Evolutionary conservation across 345 rosid species (phyloP).

Genomic region (Euphorbia lathyris): DNA sequence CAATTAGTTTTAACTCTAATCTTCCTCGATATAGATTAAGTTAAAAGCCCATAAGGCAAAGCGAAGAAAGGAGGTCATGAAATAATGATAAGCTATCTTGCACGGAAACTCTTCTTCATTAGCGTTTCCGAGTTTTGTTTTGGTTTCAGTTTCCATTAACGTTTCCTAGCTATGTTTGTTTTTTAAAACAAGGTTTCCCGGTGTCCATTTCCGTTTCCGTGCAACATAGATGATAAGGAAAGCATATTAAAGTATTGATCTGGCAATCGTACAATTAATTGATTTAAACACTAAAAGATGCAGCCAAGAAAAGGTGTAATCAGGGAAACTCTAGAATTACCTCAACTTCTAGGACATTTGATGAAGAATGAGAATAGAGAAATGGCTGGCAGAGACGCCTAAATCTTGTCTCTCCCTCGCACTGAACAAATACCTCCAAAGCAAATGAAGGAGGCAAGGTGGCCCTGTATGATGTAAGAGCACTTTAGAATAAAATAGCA

Average conservation of each 20-base stretch:
- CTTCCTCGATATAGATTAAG: not conserved
- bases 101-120: too few species aligned
- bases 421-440: slow-evolving; percentile 92
- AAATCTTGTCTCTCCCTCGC: slow-evolving; percentile 88
- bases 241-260: not conserved
- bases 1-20: not conserved
- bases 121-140: too few species aligned
- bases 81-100: too few species aligned
- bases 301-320: too few species aligned
- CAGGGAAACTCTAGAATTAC: slow-evolving; percentile 23
- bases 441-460: slow-evolving; percentile 99
- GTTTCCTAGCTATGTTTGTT: too few species aligned
- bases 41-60: not conserved
- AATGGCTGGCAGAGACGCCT: slow-evolving; percentile 98
- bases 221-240: not conserved
- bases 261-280: not conserved
- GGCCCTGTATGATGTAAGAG: slow-evolving; percentile 52
- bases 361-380: slow-evolving; percentile 91
- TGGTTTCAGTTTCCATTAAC: too few species aligned
- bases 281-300: not conserved
- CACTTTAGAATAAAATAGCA: slow-evolving; percentile 2
- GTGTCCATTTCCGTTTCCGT: too few species aligned
- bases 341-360: slow-evolving; percentile 96
- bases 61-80: not conserved
- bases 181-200: too few species aligned